Evolutionary conservation across 495 filamentous ascomycete species (phyloP), one percentile per base, ranked within the genome.

Genomic region (Aspergillus bertholletiae): DNA sequence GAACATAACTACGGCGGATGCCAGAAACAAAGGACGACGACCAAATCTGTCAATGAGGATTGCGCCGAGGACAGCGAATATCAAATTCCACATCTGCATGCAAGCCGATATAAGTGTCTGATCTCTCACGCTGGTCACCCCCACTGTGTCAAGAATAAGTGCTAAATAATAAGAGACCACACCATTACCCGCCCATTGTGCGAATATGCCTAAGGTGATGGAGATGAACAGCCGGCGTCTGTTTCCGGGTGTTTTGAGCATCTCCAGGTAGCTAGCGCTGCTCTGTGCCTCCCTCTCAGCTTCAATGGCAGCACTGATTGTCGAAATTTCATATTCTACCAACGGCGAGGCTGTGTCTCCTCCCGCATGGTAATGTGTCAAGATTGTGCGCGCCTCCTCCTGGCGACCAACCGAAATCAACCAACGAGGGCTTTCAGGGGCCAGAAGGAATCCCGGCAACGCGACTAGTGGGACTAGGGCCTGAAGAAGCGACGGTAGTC

Each of bases 231-330:
- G 60, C 8, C 84, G 76, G 60, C 83, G 83, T 7, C 84, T 77
- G 72, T 89, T 89, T 46, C 87, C 85, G 62, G 77, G 81, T 34
- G 85, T 87, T 51, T 69, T 68, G 72, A 88, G 70, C 74, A 88
- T 84, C 55, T 86, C 83, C n/a, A 60, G 11, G 61, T 69, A 78
- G 40, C 66, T 62, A 15, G 51, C 59, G 32, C 56, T 57, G 32
- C 62, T 64, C n/a, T 51, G 56, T 23, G 57, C 56, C 50, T 69
- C 57, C 45, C 67, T 58, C 53, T 74, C 70, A 0, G 51, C 35
- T 0, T 39, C 46, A 17, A 74, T 56, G 0, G 66, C 55, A 7
- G 51, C 40, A 1, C 54, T 46, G 26, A 70, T 72, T 23, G 69
- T 64, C 1, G 55, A 28, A 22, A 73, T 58, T 13, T 74, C 66